Base-by-base conservation (phyloP, 768 basidiomycete genomes). In the Harrya chromipes region DNA sequence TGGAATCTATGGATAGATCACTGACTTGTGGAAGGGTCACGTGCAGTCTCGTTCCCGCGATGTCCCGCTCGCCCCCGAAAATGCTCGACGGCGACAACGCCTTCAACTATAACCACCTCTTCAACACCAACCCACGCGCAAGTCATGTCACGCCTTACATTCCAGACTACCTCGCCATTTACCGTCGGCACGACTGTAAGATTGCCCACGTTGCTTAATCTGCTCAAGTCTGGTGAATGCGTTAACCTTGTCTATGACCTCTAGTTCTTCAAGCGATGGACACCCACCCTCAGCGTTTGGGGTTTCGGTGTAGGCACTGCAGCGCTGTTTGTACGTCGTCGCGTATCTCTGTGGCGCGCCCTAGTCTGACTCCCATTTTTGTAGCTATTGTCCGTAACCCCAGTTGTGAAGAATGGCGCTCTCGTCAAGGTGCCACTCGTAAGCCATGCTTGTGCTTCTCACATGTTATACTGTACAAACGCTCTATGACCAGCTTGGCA, bases 311-410 rank as follows among this genome's bases (percentile, higher is more conserved):
- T 72, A 56, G 87, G 90, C 46, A 72, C 82, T 27, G 78, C 81
- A 43, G 85, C 77, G 41, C 69, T 90, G 62, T 76, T 87, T 62
- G 89, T 90, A 66, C 45, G 68, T 64, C 14, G 46, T 46, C 45
- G 14, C 23, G 4, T 31, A 9, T 21, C 21, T 35, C 12, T 43
- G 16, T 29, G 11, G 9, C 38, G 41, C 21, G 10, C 27, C 9
- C 19, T 35, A 12, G 27, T 48, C 33, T 45, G 35, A n/a, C 19
- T 34, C 34, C 44, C 37, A 47, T 49, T 50, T 42, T 43, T 49
- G 34, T 61, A 90, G 86, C 55, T 91, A 31, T 76, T 91, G 44
- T 91, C 90, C 6, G 87, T 88, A 41, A 91, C 89, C 1, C 90
- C 90, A n/a, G 75, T 90, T 37, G 85, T 93, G 55, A 85, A 81